Base-by-base conservation (phyloP, 2,329 filamentous ascomycete species). In the Paecilomyces fulvus region DNA sequence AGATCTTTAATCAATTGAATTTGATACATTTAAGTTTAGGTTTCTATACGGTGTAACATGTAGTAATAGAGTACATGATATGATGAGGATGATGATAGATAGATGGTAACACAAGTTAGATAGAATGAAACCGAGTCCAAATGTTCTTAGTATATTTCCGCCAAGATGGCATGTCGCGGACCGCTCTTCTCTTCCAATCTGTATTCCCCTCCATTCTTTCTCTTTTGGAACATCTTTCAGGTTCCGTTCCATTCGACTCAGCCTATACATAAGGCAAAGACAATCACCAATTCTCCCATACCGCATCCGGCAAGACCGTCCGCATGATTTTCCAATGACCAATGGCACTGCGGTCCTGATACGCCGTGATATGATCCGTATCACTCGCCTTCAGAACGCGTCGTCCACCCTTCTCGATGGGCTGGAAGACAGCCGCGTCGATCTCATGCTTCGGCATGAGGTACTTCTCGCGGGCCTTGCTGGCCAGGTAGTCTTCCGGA, bases 291-390 rank as follows among this genome's bases (percentile, higher is more conserved):
- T 84, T 82, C 75, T 95, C 88, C 94, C 94, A 99, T 25, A 97
- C 83, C 11, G 76, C 75, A 56, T 78, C 78, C 1, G 92, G 91
- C 60, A 97, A 63, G 2, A 96, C 91, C 0, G 77, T 83, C 67
- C 94, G 83, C 91, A 99, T 99, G 51, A 99, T 87, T 49, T 76
- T 77, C 94, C 94, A 99, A 75, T 99, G 94, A 9, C 88, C 88
- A 54, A 88, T 69, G 0, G 92, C 92, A 65, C 88, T 90, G 66
- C 83, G 78, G 65, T 84, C 80, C 68, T 96, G 91, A 78, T 83
- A 90, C 68, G 81, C 80, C 55, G 81, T 80, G 65, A 96, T 77
- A 64, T 83, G 80, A 6, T 77, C 78, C 23, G 87, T 89, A 60
- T 87, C 77, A 74, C 62, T 78, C 73, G 33, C 75, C 73, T 56